Conservation (phyloP, 2,329 filamentous ascomycete genomes). For the Neocucurbitaria cava region DNA sequence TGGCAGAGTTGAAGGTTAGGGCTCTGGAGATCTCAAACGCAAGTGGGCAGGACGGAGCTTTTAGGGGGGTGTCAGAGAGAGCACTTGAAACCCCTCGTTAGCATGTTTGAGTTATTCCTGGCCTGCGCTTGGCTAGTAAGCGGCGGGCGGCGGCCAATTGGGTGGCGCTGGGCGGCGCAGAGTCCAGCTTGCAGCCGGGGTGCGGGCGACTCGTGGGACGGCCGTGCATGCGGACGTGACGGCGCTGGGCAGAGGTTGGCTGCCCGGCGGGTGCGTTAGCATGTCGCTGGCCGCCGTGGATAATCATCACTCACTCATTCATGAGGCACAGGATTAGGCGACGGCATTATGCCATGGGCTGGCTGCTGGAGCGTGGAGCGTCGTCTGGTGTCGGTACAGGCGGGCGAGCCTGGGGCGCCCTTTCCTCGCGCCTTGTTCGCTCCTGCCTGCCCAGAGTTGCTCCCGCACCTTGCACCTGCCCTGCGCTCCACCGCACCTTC, state of each 20-base stretch:
- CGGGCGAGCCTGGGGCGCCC: constrained; percentile 1
- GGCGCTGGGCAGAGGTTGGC: constrained; percentile 10
- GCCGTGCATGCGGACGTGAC: constrained; percentile 19
- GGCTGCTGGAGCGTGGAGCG: no score
- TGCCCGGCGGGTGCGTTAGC: constrained; percentile 2
- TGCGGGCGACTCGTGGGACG: constrained; percentile 29
- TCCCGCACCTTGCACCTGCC: constrained; percentile 4
- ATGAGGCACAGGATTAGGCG: background rate
- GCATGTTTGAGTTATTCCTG: constrained; percentile 34
- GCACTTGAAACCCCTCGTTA: constrained; percentile 41
- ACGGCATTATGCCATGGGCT: constrained; percentile 4
- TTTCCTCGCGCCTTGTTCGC: constrained; percentile 8
- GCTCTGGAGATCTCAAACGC: constrained; percentile 49
- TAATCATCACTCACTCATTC: no score
- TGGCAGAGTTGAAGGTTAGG: constrained; percentile 39
- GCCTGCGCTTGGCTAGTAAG: constrained; percentile 34
- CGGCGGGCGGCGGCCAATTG: constrained; percentile 33
- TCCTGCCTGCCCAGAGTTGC: background rate
- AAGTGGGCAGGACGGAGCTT: constrained; percentile 37
- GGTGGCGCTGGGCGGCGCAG: constrained; percentile 18
- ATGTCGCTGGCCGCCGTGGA: constrained; percentile 8
- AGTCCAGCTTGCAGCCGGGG: constrained; percentile 18
- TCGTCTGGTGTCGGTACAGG: no score
- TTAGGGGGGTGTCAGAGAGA: constrained; percentile 20
- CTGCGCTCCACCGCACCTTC: background rate